Conservation (phyloP, 78 protist genomes). For the Chrysochromulina parva region DNA sequence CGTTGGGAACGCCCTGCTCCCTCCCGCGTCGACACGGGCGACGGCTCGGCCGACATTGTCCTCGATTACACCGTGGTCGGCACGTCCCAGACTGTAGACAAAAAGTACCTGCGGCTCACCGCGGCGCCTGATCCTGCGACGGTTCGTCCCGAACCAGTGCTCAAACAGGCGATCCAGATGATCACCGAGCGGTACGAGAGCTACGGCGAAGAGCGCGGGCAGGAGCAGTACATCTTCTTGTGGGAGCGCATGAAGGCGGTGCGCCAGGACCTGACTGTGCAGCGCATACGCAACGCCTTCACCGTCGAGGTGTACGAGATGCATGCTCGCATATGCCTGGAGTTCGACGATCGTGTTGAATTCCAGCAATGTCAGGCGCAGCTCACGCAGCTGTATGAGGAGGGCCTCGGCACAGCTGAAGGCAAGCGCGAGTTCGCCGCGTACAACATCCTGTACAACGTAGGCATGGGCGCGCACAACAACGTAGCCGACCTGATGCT, state of each 20-base stretch:
- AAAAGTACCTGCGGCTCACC: constrained; percentile 12
- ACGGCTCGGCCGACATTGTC: background rate
- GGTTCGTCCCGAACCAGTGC: constrained; percentile 17
- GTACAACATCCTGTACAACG: background rate
- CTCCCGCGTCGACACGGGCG: background rate
- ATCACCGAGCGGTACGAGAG: background rate
- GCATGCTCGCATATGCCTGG: constrained; percentile 18
- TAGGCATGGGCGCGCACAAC: background rate
- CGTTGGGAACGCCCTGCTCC: background rate
- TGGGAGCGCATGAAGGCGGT: constrained; percentile 10
- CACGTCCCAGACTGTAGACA: background rate
- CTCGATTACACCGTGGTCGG: constrained; percentile 17
- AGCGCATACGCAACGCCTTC: constrained; percentile 19
- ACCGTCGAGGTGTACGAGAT: constrained; percentile 20
- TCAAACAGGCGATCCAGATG: background rate
- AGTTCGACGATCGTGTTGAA: background rate
- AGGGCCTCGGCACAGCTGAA: background rate
- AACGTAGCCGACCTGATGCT: background rate
- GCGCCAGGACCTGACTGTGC: constrained; percentile 28
- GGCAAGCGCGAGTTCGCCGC: background rate
- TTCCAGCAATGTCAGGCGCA: background rate
- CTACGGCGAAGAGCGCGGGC: background rate
- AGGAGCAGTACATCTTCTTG: background rate
- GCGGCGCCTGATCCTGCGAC: constrained; percentile 15
- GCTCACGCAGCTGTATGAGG: background rate